These are phyloP conservation scores for Furcasterigmium sp. DNA, from an alignment of 2,329 filamentous ascomycete genomes.

Conservation along the genomic window DNA sequence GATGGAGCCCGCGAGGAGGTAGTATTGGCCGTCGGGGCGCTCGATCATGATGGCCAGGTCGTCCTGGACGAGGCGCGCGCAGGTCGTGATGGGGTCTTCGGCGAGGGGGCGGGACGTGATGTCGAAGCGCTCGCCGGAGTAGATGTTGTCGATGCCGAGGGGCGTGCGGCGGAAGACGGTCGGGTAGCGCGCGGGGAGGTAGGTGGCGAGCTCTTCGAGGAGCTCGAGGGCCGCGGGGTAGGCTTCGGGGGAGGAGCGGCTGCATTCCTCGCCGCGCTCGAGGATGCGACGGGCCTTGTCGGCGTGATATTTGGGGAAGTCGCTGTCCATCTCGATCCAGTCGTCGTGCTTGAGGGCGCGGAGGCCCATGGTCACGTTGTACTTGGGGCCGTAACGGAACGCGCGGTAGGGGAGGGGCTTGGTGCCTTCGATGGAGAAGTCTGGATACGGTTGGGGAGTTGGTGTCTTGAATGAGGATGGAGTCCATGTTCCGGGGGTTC, in stretches of 20 bases:
- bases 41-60: slow-evolving; percentile 83
- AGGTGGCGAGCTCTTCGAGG: slow-evolving; percentile 64
- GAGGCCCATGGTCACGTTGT: slow-evolving; percentile 72
- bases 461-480: slow-evolving; percentile 56
- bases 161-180: slow-evolving; percentile 58
- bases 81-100: slow-evolving; percentile 75
- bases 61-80: slow-evolving; percentile 69
- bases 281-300: slow-evolving; percentile 64
- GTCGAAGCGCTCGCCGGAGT: slow-evolving; percentile 68
- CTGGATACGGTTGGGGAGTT: slow-evolving; percentile 52
- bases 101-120: slow-evolving; percentile 55
- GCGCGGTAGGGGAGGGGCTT: slow-evolving; percentile 73
- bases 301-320: slow-evolving; percentile 66
- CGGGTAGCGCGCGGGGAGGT: slow-evolving; percentile 72
- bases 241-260: slow-evolving; percentile 62
- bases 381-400: slow-evolving; percentile 71
- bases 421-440: slow-evolving; percentile 63
- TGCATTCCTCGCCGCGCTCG: slow-evolving; percentile 63
- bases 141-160: slow-evolving; percentile 63
- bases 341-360: slow-evolving; percentile 64
- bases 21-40: slow-evolving; percentile 69
- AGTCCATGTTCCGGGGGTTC: slow-evolving; percentile 34
- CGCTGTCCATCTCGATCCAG: slow-evolving; percentile 81
- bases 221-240: slow-evolving; percentile 69
- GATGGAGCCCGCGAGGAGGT: slow-evolving; percentile 70